Conservation (phyloP, 2,329 filamentous ascomycete genomes). For the Balansia obtecta region DNA sequence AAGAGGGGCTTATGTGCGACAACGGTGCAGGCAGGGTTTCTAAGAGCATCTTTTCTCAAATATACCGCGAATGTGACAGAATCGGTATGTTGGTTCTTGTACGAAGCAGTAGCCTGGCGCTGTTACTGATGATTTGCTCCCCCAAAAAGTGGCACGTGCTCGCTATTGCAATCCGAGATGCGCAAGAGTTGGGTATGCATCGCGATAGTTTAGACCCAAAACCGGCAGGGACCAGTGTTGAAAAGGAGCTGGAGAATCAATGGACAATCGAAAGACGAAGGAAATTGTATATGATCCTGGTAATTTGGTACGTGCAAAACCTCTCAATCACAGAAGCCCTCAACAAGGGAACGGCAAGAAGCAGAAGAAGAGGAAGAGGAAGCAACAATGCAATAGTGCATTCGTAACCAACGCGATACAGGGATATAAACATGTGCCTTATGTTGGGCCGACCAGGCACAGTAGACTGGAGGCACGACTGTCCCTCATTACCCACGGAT, state of each 20-base stretch:
- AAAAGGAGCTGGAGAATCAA: conserved; percentile 40
- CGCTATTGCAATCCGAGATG: conserved; percentile 45
- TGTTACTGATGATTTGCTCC: too few relatives aligned
- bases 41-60: too few relatives aligned
- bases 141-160: conserved; percentile 39
- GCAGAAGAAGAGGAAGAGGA: too few relatives aligned
- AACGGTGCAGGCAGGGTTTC: conserved; percentile 45
- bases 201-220: conserved; percentile 39
- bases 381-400: too few relatives aligned
- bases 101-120: conserved; percentile 30
- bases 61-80: too few relatives aligned
- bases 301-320: too few relatives aligned
- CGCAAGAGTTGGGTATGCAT: conserved; percentile 50
- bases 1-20: conserved; percentile 43
- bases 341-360: conserved; percentile 7
- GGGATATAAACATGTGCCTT: conserved; percentile 41
- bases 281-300: conserved; percentile 42
- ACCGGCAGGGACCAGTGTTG: conserved; percentile 30
- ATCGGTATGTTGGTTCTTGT: too few relatives aligned
- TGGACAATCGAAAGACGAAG: conserved; percentile 46
- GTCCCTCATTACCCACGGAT: conserved; percentile 41
- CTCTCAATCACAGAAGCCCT: too few relatives aligned
- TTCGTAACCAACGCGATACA: conserved; percentile 13
- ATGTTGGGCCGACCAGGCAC: conserved; percentile 44
- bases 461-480: conserved; percentile 34